phyloP scores from a whole-genome alignment of 768 basidiomycete genomes.

The Leccinum aurantiacum region DNA sequence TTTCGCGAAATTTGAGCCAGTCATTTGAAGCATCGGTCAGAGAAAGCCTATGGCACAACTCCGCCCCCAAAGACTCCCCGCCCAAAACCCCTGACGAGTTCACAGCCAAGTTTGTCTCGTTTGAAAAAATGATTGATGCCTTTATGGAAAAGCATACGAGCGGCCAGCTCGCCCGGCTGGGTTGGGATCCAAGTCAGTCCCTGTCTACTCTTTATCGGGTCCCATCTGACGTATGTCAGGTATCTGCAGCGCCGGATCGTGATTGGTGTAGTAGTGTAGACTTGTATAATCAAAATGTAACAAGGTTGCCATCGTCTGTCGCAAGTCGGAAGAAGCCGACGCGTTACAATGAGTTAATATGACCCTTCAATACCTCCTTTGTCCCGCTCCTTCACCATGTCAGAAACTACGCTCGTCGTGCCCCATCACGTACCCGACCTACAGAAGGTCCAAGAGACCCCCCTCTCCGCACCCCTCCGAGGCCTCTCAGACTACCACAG shows the following conservation, averaged over 20 bases:
- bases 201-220: not conserved
- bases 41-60: constrained; percentile 5
- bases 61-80: not conserved
- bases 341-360: constrained; percentile 20
- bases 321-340: constrained; percentile 23
- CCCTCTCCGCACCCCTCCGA: constrained; percentile 20
- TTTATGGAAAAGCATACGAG: constrained; percentile 23
- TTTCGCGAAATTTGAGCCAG: not conserved
- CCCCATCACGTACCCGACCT: not conserved
- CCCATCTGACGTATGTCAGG: constrained; percentile 2
- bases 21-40: constrained; percentile 15
- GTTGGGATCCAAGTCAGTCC: constrained; percentile 29
- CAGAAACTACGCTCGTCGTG: constrained; percentile 9
- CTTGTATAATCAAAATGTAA: constrained; percentile 15
- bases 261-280: constrained; percentile 1
- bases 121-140: constrained; percentile 20
- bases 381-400: constrained; percentile 16
- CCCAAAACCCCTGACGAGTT: constrained; percentile 29
- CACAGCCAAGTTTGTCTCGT: constrained; percentile 11
- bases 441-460: constrained; percentile 12
- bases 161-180: constrained; percentile 24
- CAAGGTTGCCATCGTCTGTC: constrained; percentile 17
- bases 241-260: not conserved
- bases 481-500: constrained; percentile 51
- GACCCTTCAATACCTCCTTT: constrained; percentile 15